Evolutionary conservation across 208 protist genomes (phyloP).

Genomic region (Leishmania braziliensis): DNA sequence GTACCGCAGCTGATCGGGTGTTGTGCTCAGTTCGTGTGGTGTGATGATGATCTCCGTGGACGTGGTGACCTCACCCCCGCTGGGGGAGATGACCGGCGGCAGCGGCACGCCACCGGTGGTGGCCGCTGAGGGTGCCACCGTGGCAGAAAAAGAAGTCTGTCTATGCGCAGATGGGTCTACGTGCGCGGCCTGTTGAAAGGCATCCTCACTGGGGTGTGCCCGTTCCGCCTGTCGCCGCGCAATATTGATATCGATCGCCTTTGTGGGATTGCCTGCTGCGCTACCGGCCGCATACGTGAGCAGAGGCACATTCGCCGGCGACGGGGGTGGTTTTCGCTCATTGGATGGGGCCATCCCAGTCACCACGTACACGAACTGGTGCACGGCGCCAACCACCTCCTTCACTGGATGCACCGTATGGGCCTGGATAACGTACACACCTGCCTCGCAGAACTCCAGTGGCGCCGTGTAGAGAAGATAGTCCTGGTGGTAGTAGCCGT

Average conservation of each 20-base stretch:
- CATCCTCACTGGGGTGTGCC: not conserved
- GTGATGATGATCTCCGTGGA: slow-evolving; percentile 70
- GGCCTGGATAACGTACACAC: slow-evolving; percentile 63
- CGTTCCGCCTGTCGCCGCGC: slow-evolving; percentile 17
- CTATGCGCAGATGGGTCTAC: not conserved
- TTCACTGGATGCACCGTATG: slow-evolving; percentile 59
- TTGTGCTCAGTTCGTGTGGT: slow-evolving; percentile 45
- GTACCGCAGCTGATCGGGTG: slow-evolving; percentile 75
- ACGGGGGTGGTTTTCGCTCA: not conserved
- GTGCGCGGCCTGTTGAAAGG: not conserved
- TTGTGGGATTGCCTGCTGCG: not conserved
- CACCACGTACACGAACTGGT: slow-evolving; percentile 68
- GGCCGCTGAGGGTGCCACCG: not conserved
- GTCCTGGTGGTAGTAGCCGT: slow-evolving; percentile 50
- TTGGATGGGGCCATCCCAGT: not conserved
- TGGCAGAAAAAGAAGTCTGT: not conserved
- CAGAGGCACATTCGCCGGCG: not conserved
- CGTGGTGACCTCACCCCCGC: slow-evolving; percentile 66
- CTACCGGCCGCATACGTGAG: not conserved
- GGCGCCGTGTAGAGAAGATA: slow-evolving; percentile 66
- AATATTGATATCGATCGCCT: slow-evolving; percentile 30
- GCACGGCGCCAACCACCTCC: slow-evolving; percentile 59
- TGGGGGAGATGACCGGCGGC: slow-evolving; percentile 61
- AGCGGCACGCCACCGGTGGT: slow-evolving; percentile 10
- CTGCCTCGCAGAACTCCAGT: slow-evolving; percentile 57